Conservation (phyloP, 768 basidiomycete genomes). For the Sarcomyxa edulis region DNA sequence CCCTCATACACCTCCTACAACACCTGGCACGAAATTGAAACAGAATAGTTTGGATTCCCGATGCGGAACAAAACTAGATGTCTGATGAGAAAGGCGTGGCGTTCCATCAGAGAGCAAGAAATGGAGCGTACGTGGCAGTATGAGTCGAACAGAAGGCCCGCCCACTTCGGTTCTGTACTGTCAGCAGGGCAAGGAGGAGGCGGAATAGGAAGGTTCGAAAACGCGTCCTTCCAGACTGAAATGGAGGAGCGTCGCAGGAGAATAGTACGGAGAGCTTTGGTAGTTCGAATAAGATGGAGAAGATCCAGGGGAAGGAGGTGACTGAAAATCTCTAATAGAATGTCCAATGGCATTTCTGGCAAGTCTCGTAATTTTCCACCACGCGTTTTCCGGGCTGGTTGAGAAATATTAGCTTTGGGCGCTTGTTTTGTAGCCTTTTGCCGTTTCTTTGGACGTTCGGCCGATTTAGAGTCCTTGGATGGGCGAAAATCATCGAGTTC, state of each 20-base stretch:
- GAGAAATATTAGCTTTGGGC: too few species aligned
- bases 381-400: too few species aligned
- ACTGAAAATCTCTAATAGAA: conserved; percentile 45
- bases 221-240: conserved; percentile 42
- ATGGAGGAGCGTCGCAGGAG: conserved; percentile 40
- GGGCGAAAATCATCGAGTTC: too few species aligned
- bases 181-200: conserved; percentile 42
- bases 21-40: too few species aligned
- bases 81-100: background rate
- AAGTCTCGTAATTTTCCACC: conserved; percentile 4
- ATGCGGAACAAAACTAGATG: background rate
- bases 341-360: conserved; percentile 27
- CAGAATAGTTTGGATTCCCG: too few species aligned
- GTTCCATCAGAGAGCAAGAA: background rate
- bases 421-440: too few species aligned
- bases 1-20: too few species aligned
- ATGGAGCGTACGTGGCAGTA: conserved; percentile 35
- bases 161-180: conserved; percentile 45
- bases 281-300: conserved; percentile 42
- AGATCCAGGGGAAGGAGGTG: conserved; percentile 44
- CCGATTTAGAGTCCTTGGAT: too few species aligned
- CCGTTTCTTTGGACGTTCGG: too few species aligned
- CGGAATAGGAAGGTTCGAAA: conserved; percentile 28
- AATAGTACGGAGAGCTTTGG: conserved; percentile 38
- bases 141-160: conserved; percentile 44